phyloP scores from a whole-genome alignment of 352 stramenopile species.

The Phytophthora melonis region DNA sequence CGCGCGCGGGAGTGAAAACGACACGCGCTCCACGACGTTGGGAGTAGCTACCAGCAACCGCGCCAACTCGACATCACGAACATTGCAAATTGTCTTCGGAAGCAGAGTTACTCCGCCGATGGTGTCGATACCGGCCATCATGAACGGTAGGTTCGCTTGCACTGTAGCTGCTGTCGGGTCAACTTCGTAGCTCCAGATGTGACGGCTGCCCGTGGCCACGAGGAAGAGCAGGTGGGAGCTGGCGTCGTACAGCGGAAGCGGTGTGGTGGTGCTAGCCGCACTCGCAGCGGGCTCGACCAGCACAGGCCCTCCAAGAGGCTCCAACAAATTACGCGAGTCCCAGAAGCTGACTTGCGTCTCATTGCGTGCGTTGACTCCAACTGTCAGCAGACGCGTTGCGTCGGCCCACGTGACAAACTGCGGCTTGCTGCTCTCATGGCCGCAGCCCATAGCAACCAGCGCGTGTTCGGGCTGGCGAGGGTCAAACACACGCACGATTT shows the following conservation, averaged over 20 bases:
- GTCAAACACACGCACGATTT: constrained; percentile 82
- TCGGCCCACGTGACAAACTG: constrained; percentile 78
- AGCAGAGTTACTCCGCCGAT: constrained; percentile 72
- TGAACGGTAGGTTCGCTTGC: constrained; percentile 73
- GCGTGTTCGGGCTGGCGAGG: constrained; percentile 56
- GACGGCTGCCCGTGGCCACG: constrained; percentile 65
- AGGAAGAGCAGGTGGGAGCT: constrained; percentile 79
- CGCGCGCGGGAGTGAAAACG: constrained; percentile 73
- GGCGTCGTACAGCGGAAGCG: constrained; percentile 74
- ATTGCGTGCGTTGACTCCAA: constrained; percentile 65
- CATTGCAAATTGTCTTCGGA: constrained; percentile 69
- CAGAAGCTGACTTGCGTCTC: constrained; percentile 80
- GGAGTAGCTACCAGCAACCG: constrained; percentile 70
- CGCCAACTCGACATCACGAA: constrained; percentile 74
- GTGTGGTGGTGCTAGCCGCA: constrained; percentile 52
- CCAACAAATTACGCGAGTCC: constrained; percentile 76
- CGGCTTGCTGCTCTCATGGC: constrained; percentile 70
- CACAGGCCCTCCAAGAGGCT: constrained; percentile 56
- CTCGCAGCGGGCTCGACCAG: constrained; percentile 39
- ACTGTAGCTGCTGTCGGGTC: constrained; percentile 44
- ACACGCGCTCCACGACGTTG: constrained; percentile 59
- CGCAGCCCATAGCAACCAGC: constrained; percentile 73
- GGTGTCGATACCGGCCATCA: constrained; percentile 52
- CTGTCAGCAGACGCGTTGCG: constrained; percentile 53
- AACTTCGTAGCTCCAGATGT: constrained; percentile 85